A percentile compares a stretch with the other conserved stretches of the same genome.
These are phyloP conservation scores for Parascedosporium putredinis DNA, from an alignment of 2,329 filamentous ascomycete genomes.

Conservation along the genomic window DNA sequence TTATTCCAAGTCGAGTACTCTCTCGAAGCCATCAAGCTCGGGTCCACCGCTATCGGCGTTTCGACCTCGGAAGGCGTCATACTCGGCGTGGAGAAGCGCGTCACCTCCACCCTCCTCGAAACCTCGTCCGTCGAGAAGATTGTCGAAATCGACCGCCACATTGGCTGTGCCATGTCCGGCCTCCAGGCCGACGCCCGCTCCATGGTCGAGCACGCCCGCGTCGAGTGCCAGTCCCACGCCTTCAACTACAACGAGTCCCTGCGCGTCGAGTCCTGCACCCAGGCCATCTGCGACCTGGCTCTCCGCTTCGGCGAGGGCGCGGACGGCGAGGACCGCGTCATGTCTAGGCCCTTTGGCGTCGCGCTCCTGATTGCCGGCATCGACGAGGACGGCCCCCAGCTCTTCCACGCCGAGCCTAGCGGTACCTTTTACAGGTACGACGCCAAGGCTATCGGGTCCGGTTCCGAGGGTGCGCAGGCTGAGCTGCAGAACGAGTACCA, in stretches of 20 bases:
- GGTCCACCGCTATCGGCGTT: conserved; percentile 95
- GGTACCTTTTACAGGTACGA: conserved; percentile 99
- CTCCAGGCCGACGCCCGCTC: conserved; percentile 94
- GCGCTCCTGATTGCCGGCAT: conserved; percentile 92
- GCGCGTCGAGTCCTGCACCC: conserved; percentile 93
- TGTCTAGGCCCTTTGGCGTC: conserved; percentile 95
- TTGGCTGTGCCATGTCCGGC: conserved; percentile 97
- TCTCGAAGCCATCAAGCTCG: conserved; percentile 98
- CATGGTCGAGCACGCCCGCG: conserved; percentile 96
- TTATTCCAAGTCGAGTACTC: conserved; percentile 99
- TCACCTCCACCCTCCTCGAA: conserved; percentile 93
- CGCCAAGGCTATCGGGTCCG: conserved; percentile 95
- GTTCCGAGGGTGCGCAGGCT: conserved; percentile 92
- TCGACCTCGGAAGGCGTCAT: conserved; percentile 92
- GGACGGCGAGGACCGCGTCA: conserved; percentile 96
- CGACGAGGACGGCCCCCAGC: conserved; percentile 90
- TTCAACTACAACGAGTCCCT: conserved; percentile 98
- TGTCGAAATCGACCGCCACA: conserved; percentile 97
- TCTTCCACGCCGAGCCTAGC: conserved; percentile 97
- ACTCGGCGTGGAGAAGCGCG: conserved; percentile 96
- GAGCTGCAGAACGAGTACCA: conserved; percentile 99
- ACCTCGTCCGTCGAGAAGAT: conserved; percentile 99
- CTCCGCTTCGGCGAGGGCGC: conserved; percentile 94
- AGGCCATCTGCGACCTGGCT: conserved; percentile 95
- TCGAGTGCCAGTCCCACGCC: conserved; percentile 92